phyloP scores from a whole-genome alignment of 805 yeast species.

The Kuraishia ogatae region DNA sequence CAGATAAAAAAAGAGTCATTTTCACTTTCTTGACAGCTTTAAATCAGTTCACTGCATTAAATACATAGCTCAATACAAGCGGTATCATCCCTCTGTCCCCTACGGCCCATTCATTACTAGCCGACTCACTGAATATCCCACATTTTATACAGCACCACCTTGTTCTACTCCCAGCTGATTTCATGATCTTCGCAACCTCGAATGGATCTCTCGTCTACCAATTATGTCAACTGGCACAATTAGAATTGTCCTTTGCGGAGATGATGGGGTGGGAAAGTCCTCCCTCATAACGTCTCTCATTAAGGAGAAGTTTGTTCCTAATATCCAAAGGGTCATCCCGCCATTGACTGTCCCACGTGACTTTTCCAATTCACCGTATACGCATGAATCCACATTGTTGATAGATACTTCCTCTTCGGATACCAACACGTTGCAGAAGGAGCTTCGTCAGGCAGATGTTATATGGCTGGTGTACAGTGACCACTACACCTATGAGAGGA shows the following conservation, averaged over 20 bases:
- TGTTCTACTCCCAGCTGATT: too few species aligned
- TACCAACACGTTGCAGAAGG: conserved; percentile 49
- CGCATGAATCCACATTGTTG: conserved; percentile 59
- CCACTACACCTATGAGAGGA: conserved; percentile 88
- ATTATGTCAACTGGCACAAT: conserved; percentile 34
- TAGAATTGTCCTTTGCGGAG: conserved; percentile 88
- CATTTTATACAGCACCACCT: too few species aligned
- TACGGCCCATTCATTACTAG: too few species aligned
- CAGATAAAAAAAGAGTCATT: too few species aligned
- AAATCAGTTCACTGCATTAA: too few species aligned
- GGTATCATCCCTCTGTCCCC: too few species aligned
- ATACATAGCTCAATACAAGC: too few species aligned
- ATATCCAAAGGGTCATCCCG: conserved; percentile 71
- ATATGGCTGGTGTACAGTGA: conserved; percentile 93
- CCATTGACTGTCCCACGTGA: conserved; percentile 78
- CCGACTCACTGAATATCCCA: too few species aligned
- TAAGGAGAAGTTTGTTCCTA: conserved; percentile 73
- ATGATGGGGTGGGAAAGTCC: conserved; percentile 83
- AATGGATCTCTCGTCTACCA: too few species aligned
- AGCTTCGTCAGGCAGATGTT: conserved; percentile 79
- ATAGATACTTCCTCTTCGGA: conserved; percentile 78
- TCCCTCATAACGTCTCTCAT: conserved; percentile 72
- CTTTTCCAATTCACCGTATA: conserved; percentile 47
- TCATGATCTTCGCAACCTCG: too few species aligned
- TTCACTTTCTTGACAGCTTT: too few species aligned